Base-by-base conservation (phyloP, 176 grass and related monocot genomes). In the Oryza australiensis region DNA sequence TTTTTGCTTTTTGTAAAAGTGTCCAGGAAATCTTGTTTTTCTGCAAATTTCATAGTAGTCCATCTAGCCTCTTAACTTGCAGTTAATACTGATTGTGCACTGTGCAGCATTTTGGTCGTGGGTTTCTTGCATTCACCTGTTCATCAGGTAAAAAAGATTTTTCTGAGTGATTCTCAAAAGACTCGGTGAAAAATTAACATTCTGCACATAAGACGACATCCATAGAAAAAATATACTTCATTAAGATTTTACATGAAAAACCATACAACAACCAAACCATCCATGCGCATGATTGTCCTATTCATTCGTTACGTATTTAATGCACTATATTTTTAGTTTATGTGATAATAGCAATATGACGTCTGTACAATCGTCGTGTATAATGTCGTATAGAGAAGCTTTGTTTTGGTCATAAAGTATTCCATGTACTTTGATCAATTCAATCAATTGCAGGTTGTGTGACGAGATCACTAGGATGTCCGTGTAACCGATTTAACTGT, bases 31-130 rank as follows among this genome's bases (percentile, higher is more conserved):
- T 23, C 62, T 15, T 46, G 49, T 62, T 77, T 64, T 60, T 20
- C 62, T 62, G 37, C 5, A 64, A 63, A 77, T 77, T 82, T 77
- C 73, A 43, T 49, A 41, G 3, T 26, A 83, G 49, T 66, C 73
- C 53, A 4, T 59, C 16, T 18, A 18, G 16, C 26, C 23, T 67
- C 4, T 40, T 82, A 15, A 70, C 35, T 62, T 9, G 46, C 15
- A 26, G 51, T 29, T 66, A 32, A 32, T 18, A 38, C 40, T 74
- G 35, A 37, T 4, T 37, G 34, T 35, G 66, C 26, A 70, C 45
- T 49, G 14, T 10, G 29, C 45, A 28, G 73, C 53, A 23, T 59
- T 23, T 59, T 3, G 22, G 2, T 23, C 41, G 22, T 57, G 76
- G 6, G 28, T 40, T 73, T 6, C 30, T 7, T 24, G 38, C 4